Evolutionary conservation across 495 filamentous ascomycete species (phyloP).

Genomic region (Penicillium macrosclerotiorum): DNA sequence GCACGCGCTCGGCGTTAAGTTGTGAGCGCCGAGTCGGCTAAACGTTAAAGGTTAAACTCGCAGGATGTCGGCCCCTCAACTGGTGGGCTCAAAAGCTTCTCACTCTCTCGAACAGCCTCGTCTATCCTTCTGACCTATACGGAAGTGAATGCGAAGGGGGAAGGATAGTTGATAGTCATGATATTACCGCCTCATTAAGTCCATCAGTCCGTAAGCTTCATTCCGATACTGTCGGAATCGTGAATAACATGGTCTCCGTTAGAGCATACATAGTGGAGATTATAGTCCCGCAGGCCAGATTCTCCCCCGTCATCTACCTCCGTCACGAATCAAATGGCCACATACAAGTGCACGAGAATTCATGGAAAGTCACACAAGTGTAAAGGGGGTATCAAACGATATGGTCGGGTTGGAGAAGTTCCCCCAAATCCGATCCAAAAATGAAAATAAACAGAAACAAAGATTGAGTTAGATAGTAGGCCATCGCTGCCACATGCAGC

Average conservation of each 20-base stretch:
- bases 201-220: slow-evolving; percentile 1
- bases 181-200: background rate
- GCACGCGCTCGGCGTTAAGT: slow-evolving; percentile 14
- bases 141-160: too few relatives aligned
- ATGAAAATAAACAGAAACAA: too few relatives aligned
- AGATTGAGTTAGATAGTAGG: too few relatives aligned
- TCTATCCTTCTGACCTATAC: too few relatives aligned
- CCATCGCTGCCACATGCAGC: background rate
- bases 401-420: too few relatives aligned
- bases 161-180: too few relatives aligned
- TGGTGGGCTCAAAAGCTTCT: too few relatives aligned
- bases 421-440: too few relatives aligned
- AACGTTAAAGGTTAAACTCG: background rate
- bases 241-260: background rate
- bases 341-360: too few relatives aligned
- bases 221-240: background rate
- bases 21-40: slow-evolving; percentile 14
- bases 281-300: background rate
- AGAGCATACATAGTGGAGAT: background rate
- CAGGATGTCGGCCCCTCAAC: too few relatives aligned
- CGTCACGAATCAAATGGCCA: too few relatives aligned
- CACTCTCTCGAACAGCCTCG: too few relatives aligned
- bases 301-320: background rate
- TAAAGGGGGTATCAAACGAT: slow-evolving; percentile 27
- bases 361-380: slow-evolving; percentile 12